Evolutionary conservation across 306 rosid species (phyloP).

Genomic region (Elaeagnus macrophylla): DNA sequence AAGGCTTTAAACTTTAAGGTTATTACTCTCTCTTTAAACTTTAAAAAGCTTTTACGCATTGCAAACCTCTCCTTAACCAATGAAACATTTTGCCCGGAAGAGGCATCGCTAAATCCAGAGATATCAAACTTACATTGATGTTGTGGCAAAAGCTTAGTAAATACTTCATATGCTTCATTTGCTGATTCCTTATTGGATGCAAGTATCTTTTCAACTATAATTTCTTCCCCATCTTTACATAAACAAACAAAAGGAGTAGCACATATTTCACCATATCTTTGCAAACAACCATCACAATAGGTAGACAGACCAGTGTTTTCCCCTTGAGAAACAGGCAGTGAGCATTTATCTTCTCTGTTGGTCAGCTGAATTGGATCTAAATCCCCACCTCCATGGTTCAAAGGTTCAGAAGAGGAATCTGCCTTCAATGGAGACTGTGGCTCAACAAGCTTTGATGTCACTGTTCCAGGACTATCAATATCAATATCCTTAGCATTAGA

Average conservation of each 20-base stretch:
- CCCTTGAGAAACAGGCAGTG: slow-evolving; percentile 27
- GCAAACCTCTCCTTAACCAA: slow-evolving; percentile 45
- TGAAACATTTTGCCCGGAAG: slow-evolving; percentile 17
- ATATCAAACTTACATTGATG: slow-evolving; percentile 22
- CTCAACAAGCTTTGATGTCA: slow-evolving; percentile 73
- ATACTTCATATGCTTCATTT: slow-evolving; percentile 29
- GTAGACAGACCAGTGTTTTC: slow-evolving; percentile 25
- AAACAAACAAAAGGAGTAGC: slow-evolving; percentile 13
- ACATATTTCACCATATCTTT: slow-evolving; percentile 20
- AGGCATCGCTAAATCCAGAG: slow-evolving; percentile 19
- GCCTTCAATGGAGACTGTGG: slow-evolving; percentile 33
- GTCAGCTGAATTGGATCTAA: slow-evolving; percentile 25
- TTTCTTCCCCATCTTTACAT: slow-evolving; percentile 19
- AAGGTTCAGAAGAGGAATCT: slow-evolving; percentile 23
- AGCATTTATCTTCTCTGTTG: slow-evolving; percentile 16
- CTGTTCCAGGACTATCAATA: slow-evolving; percentile 89
- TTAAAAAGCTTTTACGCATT: slow-evolving; percentile 41
- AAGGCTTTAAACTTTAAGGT: slow-evolving; percentile 71
- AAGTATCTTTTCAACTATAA: slow-evolving; percentile 31
- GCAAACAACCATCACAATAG: slow-evolving; percentile 24
- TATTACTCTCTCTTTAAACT: slow-evolving; percentile 72
- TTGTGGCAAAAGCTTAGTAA: slow-evolving; percentile 40
- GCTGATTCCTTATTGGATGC: slow-evolving; percentile 59
- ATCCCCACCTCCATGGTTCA: slow-evolving; percentile 25
- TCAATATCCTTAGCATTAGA: slow-evolving; percentile 47